phyloP scores from a whole-genome alignment of 345 rosid genomes.

The Melastoma malabathricum region DNA sequence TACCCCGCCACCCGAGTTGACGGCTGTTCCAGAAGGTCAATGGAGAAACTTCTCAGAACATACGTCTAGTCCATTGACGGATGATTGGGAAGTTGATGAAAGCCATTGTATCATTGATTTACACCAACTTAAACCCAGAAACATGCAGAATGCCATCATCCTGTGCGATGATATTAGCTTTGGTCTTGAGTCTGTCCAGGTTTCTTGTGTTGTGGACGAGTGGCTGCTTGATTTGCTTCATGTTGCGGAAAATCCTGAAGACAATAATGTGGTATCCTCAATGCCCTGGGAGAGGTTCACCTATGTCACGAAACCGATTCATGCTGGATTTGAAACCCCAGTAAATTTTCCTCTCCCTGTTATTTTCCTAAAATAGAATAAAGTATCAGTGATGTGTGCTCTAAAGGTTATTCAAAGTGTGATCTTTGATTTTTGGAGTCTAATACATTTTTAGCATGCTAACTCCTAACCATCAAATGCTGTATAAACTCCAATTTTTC shows the following conservation, averaged over 20 bases:
- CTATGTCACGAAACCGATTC: slow-evolving; percentile 49
- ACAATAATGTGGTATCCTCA: slow-evolving; percentile 15
- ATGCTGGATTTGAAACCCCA: slow-evolving; percentile 37
- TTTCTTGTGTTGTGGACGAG: slow-evolving; percentile 66
- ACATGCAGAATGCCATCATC: slow-evolving; percentile 28
- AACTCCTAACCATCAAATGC: too few species aligned
- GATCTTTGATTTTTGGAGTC: too few species aligned
- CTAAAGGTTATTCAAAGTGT: too few species aligned
- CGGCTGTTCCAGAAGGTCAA: slow-evolving; percentile 27
- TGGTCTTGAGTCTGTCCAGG: slow-evolving; percentile 64
- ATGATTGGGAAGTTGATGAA: slow-evolving; percentile 67
- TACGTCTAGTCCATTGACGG: slow-evolving; percentile 14
- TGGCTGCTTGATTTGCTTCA: slow-evolving; percentile 25
- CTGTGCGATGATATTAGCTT: slow-evolving; percentile 77
- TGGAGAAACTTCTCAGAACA: slow-evolving; percentile 11
- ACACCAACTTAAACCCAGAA: slow-evolving; percentile 36
- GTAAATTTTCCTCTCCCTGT: slow-evolving; percentile 22
- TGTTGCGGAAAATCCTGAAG: slow-evolving; percentile 11
- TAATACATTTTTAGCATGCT: too few species aligned
- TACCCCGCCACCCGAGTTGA: slow-evolving; percentile 19
- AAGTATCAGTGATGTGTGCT: too few species aligned
- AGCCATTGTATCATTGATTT: slow-evolving; percentile 63
- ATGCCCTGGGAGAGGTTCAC: slow-evolving; percentile 78
- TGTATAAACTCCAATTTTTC: too few species aligned
- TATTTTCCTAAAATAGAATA: background rate